Evolutionary conservation across 768 basidiomycete genomes (phyloP).

Genomic region (Pisolithus orientalis): DNA sequence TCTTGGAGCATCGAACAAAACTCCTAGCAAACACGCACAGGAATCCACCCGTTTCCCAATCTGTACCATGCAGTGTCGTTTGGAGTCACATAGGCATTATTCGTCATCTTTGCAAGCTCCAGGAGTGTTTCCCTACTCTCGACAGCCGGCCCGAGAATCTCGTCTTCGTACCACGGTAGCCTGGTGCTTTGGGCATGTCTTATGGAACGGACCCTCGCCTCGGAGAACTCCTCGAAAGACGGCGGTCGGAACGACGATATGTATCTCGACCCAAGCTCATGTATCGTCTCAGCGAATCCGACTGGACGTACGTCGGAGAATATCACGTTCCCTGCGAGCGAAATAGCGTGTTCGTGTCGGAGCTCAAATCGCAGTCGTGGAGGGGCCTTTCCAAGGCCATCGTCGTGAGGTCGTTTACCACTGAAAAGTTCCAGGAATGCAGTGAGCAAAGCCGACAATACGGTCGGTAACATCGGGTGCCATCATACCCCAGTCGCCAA

Average conservation of each 20-base stretch:
- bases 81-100: constrained; percentile 77
- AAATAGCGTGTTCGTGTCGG: constrained; percentile 57
- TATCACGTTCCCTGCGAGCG: constrained; percentile 39
- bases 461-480: constrained; percentile 32
- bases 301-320: constrained; percentile 44
- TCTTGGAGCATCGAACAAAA: background rate
- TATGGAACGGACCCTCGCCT: constrained; percentile 41
- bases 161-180: constrained; percentile 69
- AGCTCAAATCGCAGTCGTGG: constrained; percentile 43
- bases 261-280: constrained; percentile 34
- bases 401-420: constrained; percentile 4
- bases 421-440: constrained; percentile 29
- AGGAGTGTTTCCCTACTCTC: constrained; percentile 70
- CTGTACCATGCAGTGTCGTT: constrained; percentile 74
- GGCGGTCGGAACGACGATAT: constrained; percentile 39
- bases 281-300: constrained; percentile 18
- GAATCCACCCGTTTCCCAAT: constrained; percentile 58
- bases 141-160: constrained; percentile 69
- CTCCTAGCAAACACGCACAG: constrained; percentile 23
- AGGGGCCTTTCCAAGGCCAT: background rate
- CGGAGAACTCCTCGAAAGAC: constrained; percentile 38
- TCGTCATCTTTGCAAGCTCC: constrained; percentile 90
- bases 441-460: constrained; percentile 44
- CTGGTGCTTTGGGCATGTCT: constrained; percentile 39
- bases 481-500: constrained; percentile 5